These are phyloP conservation scores for Fomitopsis betulina DNA, from an alignment of 1,284 basidiomycete species.

Conservation along the genomic window DNA sequence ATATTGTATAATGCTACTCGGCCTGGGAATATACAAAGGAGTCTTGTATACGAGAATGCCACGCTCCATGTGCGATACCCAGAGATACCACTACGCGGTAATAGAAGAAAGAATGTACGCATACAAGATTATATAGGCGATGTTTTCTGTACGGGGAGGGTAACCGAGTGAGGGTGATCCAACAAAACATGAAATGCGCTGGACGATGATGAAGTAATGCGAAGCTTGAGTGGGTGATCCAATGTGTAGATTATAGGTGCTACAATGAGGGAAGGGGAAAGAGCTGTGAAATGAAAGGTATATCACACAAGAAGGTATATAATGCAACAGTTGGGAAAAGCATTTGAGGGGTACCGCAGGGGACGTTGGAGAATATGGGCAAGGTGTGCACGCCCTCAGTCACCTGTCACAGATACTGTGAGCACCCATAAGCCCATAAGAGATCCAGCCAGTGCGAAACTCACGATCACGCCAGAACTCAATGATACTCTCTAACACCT, in stretches of 20 bases:
- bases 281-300: constrained; percentile 6
- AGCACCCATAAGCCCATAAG: neutral
- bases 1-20: neutral
- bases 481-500: constrained; percentile 73
- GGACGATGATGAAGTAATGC: neutral
- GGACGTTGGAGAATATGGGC: constrained; percentile 9
- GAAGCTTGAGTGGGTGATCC: neutral
- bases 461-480: constrained; percentile 50
- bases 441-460: constrained; percentile 3
- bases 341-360: constrained; percentile 4
- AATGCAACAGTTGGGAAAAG: constrained; percentile 27
- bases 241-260: neutral
- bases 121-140: constrained; percentile 3
- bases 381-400: constrained; percentile 15
- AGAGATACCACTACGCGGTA: neutral
- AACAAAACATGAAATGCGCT: neutral
- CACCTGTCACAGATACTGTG: constrained; percentile 1
- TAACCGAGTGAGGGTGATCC: neutral
- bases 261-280: neutral
- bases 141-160: neutral
- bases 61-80: neutral
- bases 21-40: neutral
- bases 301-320: constrained; percentile 28
- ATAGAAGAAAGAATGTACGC: neutral
- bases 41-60: neutral